Evolutionary conservation across 2,329 filamentous ascomycete species (phyloP).

Genomic region (Dryadomyces quercus-mongolicae): DNA sequence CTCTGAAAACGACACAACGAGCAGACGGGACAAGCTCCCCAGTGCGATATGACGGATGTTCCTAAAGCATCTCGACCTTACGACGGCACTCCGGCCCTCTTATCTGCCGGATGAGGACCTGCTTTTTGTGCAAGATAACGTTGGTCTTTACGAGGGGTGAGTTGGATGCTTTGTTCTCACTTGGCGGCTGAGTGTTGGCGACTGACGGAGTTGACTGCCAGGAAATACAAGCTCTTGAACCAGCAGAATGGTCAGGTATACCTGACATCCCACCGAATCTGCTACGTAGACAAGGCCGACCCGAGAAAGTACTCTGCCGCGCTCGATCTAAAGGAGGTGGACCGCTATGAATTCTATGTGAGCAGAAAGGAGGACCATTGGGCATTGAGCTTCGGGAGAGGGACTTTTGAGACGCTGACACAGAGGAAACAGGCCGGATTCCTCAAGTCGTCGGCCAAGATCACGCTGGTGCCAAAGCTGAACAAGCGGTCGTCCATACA

Average conservation of each 20-base stretch:
- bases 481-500: constrained; percentile 51
- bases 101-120: constrained; percentile 89
- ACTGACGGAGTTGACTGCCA: constrained; percentile 23
- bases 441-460: constrained; percentile 86
- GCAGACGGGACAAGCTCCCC: constrained; percentile 15
- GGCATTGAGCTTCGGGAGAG: not conserved
- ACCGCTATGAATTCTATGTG: constrained; percentile 82
- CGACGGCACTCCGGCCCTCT: constrained; percentile 85
- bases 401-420: constrained; percentile 12
- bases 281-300: constrained; percentile 84
- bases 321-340: constrained; percentile 81
- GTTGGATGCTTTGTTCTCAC: constrained; percentile 18
- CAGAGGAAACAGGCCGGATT: constrained; percentile 58
- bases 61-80: constrained; percentile 89
- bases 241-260: constrained; percentile 96
- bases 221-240: constrained; percentile 88
- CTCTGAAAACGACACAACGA: not conserved
- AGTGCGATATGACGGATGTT: constrained; percentile 70
- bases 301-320: constrained; percentile 76
- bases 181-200: not conserved
- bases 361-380: constrained; percentile 13
- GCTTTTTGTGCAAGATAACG: constrained; percentile 93
- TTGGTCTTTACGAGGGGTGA: constrained; percentile 95
- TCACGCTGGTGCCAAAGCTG: constrained; percentile 78
- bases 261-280: constrained; percentile 86